Evolutionary conservation across 192 early-diverging fungal species (phyloP).

Genomic region (Backusella australiensis): DNA sequence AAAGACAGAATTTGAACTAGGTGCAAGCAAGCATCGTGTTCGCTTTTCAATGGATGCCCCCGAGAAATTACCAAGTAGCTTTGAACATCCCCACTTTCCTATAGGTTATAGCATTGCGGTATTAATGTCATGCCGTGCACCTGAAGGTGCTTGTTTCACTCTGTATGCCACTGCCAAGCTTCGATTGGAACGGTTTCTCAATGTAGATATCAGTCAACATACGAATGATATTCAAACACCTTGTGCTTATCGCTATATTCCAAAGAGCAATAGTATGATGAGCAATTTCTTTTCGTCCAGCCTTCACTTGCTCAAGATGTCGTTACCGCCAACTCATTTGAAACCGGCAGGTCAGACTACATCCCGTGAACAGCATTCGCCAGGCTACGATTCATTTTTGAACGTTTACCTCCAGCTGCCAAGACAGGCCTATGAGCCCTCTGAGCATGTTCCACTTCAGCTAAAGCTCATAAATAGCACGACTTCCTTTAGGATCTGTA

Average conservation of each 20-base stretch:
- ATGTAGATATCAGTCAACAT: background rate
- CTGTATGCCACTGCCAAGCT: background rate
- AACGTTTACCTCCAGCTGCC: background rate
- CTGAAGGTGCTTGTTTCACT: background rate
- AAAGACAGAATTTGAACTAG: conserved; percentile 4
- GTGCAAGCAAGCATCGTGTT: background rate
- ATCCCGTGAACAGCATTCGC: background rate
- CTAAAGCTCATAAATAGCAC: background rate
- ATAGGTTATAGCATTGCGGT: background rate
- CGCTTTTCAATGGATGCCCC: background rate
- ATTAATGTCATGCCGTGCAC: background rate
- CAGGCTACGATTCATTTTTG: background rate
- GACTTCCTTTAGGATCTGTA: background rate
- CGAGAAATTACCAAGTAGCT: background rate
- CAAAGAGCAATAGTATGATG: background rate
- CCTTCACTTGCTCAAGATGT: background rate
- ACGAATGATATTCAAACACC: background rate
- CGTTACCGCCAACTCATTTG: background rate
- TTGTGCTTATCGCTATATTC: background rate
- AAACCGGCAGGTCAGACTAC: background rate
- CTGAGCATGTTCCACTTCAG: background rate
- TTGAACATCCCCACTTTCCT: conserved; percentile 6
- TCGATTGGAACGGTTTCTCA: background rate
- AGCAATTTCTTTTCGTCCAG: background rate
- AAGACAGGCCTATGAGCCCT: background rate